Conservation (phyloP, 495 filamentous ascomycete species). For the Penicillium salamii region DNA sequence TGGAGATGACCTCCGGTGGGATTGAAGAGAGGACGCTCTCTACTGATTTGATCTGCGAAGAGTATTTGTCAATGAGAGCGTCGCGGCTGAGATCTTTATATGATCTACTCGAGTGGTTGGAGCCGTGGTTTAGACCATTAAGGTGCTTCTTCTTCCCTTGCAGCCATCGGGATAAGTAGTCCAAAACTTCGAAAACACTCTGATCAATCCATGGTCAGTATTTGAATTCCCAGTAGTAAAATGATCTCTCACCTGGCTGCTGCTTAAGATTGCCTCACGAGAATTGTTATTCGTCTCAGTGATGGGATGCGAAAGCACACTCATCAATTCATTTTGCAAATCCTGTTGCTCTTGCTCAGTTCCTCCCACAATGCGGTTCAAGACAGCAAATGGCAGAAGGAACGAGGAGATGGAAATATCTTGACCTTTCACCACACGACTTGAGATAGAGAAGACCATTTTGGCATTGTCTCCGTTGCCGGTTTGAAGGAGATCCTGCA, state of each 20-base stretch:
- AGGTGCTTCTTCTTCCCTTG: conserved; percentile 72
- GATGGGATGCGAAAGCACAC: conserved; percentile 62
- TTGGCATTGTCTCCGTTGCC: conserved; percentile 64
- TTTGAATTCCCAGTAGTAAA: conserved; percentile 1
- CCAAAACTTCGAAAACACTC: conserved; percentile 86
- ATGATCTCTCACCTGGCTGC: conserved; percentile 67
- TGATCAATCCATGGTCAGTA: conserved; percentile 29
- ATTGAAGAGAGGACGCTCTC: conserved; percentile 64
- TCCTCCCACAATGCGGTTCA: conserved; percentile 75
- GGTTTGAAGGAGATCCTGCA: conserved; percentile 76
- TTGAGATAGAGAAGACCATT: conserved; percentile 74
- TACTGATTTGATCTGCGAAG: conserved; percentile 57
- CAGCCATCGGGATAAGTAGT: conserved; percentile 87
- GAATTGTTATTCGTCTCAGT: conserved; percentile 50
- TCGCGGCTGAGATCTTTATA: conserved; percentile 37
- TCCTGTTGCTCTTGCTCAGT: conserved; percentile 61
- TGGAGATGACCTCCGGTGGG: conserved; percentile 80
- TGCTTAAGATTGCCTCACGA: conserved; percentile 70
- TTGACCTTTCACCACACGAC: conserved; percentile 74
- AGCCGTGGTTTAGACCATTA: conserved; percentile 32
- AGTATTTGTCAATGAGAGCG: conserved; percentile 38
- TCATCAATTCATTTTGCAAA: conserved; percentile 66
- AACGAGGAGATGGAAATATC: conserved; percentile 83
- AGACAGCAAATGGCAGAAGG: conserved; percentile 75
- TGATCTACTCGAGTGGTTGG: conserved; percentile 34